phyloP scores from a whole-genome alignment of 768 basidiomycete species.

The Russula ochroleuca region DNA sequence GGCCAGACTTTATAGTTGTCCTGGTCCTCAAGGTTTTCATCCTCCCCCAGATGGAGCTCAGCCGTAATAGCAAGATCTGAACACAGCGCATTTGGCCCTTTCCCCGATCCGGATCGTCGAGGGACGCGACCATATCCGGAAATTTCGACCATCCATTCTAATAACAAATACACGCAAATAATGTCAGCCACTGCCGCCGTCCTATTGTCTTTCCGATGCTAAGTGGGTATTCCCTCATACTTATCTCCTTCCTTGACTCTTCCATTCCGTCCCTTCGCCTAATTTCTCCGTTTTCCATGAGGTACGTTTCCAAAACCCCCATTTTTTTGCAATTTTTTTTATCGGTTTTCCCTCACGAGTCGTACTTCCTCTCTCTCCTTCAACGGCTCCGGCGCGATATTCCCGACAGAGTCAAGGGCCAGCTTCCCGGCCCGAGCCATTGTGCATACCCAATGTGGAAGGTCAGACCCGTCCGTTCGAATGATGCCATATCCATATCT shows the following conservation, averaged over 20 bases:
- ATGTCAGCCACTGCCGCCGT: conserved; percentile 27
- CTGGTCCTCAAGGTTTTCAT: neutral
- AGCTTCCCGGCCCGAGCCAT: conserved; percentile 7
- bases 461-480: conserved; percentile 4
- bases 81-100: neutral
- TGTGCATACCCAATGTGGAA: conserved; percentile 1
- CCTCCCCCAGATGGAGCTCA: conserved; percentile 15
- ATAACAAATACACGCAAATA: conserved; percentile 21
- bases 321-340: neutral
- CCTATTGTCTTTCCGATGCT: conserved; percentile 26
- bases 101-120: conserved; percentile 28
- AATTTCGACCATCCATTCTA: conserved; percentile 22
- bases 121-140: conserved; percentile 13
- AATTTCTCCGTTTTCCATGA: conserved; percentile 9
- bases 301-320: conserved; percentile 4
- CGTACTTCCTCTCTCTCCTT: neutral
- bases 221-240: conserved; percentile 11
- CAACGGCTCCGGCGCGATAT: neutral
- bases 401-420: conserved; percentile 14
- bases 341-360: conserved; percentile 26
- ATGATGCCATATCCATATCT: neutral
- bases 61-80: conserved; percentile 28
- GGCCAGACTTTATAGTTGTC: conserved; percentile 24
- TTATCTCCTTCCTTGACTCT: conserved; percentile 21
- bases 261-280: conserved; percentile 25